Evolutionary conservation across 1,284 basidiomycete species (phyloP), one percentile per base, ranked within the genome.

Genomic region (Boletus sp.): DNA sequence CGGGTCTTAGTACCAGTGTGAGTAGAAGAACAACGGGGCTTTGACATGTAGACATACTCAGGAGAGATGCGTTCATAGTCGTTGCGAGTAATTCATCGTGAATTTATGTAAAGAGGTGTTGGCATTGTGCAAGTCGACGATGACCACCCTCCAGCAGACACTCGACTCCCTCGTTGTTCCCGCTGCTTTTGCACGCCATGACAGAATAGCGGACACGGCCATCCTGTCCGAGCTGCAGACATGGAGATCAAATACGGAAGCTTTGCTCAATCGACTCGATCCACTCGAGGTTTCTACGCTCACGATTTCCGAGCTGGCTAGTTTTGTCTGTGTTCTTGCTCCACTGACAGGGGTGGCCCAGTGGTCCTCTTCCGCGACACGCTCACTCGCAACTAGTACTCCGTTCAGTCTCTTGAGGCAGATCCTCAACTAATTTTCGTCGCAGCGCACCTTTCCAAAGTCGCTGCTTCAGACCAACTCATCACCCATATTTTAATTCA

Each of bases 401-500:
- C 16, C 9, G 27, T 38, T 60, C 49, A 23, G 38, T 56, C 25
- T 48, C 37, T 51, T 21, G 17, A 43, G 33, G 49, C 46, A 30
- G 30, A 9, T 40, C 54, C 47, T 35, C 30, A n/a, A 19, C 60
- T 66, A 31, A 85, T 80, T 71, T 83, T 30, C 63, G 81, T 10
- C 63, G 65, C 13, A 63, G 74, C 25, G 67, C 75, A 13, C 65
- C 86, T 28, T 35, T 25, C 62, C 43, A 59, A 35, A 53, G 25
- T 68, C 55, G 38, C 73, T 33, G 8, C 59, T 17, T 66, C 70
- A 30, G 46, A 57, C 44, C 48, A 56, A 31, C 35, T 75, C 11
- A 59, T 74, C 47, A 28, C 77, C 25, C 67, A 79, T 14, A 73
- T 89, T 25, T 76, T 93, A 4, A 75, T 69, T 11, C 67, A 79